These are phyloP conservation scores for Poronia punctata DNA, from an alignment of 495 filamentous ascomycete species.

Conservation along the genomic window DNA sequence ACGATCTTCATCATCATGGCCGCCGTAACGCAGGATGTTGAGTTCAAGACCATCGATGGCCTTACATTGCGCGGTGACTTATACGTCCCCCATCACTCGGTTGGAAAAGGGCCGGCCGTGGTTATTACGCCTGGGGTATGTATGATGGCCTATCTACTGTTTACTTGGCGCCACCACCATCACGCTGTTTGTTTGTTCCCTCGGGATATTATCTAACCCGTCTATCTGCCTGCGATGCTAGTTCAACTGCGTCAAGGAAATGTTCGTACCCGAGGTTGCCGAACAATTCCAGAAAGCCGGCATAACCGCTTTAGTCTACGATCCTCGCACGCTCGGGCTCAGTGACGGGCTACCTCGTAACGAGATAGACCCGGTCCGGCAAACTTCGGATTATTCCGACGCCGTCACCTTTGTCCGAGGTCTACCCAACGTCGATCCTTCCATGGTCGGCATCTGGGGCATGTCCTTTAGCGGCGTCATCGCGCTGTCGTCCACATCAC, in stretches of 20 bases:
- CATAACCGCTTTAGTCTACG: slow-evolving; percentile 36
- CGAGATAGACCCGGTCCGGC: slow-evolving; percentile 29
- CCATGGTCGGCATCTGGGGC: slow-evolving; percentile 37
- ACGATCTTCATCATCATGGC: background rate
- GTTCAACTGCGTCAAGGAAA: slow-evolving; percentile 43
- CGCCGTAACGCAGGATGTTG: slow-evolving; percentile 6
- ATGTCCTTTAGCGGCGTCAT: slow-evolving; percentile 34
- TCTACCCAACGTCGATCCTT: slow-evolving; percentile 22
- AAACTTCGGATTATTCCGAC: slow-evolving; percentile 34
- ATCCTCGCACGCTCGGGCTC: slow-evolving; percentile 29
- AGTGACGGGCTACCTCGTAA: slow-evolving; percentile 41
- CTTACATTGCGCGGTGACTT: slow-evolving; percentile 20
- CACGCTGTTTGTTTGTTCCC: no score
- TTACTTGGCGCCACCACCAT: slow-evolving; percentile 32
- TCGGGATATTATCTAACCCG: slow-evolving; percentile 25
- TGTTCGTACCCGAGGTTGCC: slow-evolving; percentile 27
- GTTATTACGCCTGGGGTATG: background rate
- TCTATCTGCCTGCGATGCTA: slow-evolving; percentile 13
- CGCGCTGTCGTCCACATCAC: slow-evolving; percentile 17
- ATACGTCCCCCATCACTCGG: slow-evolving; percentile 19
- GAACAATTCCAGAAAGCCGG: slow-evolving; percentile 30
- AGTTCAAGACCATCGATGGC: slow-evolving; percentile 32
- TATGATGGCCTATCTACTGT: no score
- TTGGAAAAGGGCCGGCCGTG: slow-evolving; percentile 15
- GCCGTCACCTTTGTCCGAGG: slow-evolving; percentile 26